phyloP scores from a whole-genome alignment of 805 yeast genomes.

The Babjeviella inositovora region DNA sequence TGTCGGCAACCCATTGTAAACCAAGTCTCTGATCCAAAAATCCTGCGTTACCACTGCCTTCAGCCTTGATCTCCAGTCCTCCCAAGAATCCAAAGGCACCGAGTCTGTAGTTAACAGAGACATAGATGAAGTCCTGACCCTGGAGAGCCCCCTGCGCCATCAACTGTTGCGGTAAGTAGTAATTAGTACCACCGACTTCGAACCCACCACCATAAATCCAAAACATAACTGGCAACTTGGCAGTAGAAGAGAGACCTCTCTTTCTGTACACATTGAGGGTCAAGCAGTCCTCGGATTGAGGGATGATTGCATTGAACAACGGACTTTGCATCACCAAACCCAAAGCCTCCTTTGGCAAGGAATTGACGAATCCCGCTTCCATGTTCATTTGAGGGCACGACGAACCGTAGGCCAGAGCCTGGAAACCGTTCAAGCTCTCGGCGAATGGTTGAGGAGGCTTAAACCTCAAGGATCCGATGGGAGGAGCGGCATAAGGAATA shows the following conservation, averaged over 20 bases:
- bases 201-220: slow-evolving; percentile 20
- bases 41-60: slow-evolving; percentile 14
- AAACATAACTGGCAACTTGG: slow-evolving; percentile 10
- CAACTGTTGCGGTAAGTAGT: slow-evolving; percentile 4
- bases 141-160: slow-evolving; percentile 5
- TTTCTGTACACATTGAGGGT: slow-evolving; percentile 10
- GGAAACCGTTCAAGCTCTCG: slow-evolving; percentile 4
- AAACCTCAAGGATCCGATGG: slow-evolving; percentile 9
- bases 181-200: slow-evolving; percentile 8
- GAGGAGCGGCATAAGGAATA: slow-evolving; percentile 12
- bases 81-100: slow-evolving; percentile 16
- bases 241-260: slow-evolving; percentile 2
- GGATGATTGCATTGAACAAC: too few relatives aligned
- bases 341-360: slow-evolving; percentile 4
- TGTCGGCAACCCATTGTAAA: slow-evolving; percentile 14
- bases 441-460: slow-evolving; percentile 6
- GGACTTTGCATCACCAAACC: slow-evolving; percentile 3
- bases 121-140: slow-evolving; percentile 11
- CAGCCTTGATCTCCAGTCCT: slow-evolving; percentile 6
- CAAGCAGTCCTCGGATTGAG: slow-evolving; percentile 16
- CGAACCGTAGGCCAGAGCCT: slow-evolving; percentile 6
- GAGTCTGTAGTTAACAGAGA: slow-evolving; percentile 18
- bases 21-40: slow-evolving; percentile 16
- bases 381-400: slow-evolving; percentile 7
- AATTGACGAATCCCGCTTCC: too few relatives aligned